Evolutionary conservation across 2,329 filamentous ascomycete species (phyloP).

Genomic region (Aspergillus fijiensis): DNA sequence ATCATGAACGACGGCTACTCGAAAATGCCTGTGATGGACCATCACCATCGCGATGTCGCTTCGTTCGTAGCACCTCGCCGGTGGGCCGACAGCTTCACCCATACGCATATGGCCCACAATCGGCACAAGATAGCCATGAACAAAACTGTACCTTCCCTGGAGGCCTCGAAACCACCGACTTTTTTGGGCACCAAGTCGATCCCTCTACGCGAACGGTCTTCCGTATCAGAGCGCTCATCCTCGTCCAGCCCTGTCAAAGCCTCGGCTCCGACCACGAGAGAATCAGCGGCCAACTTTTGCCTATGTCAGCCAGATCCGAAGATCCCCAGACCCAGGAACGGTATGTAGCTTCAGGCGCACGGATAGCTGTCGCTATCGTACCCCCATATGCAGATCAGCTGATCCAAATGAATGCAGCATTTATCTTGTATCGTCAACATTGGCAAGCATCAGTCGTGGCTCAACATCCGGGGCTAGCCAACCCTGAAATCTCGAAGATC

Average conservation of each 20-base stretch:
- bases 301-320: slow-evolving; percentile 70
- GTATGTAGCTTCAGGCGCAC: slow-evolving; percentile 47
- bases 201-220: slow-evolving; percentile 27
- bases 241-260: slow-evolving; percentile 39
- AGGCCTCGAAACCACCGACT: slow-evolving; percentile 17
- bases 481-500: slow-evolving; percentile 96
- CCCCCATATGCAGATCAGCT: background rate
- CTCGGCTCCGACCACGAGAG: slow-evolving; percentile 30
- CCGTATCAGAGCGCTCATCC: slow-evolving; percentile 24
- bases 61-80: slow-evolving; percentile 15
- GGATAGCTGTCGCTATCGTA: background rate
- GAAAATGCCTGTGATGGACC: slow-evolving; percentile 21
- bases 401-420: slow-evolving; percentile 65
- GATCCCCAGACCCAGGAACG: slow-evolving; percentile 69
- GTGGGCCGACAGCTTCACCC: slow-evolving; percentile 24
- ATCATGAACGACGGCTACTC: slow-evolving; percentile 40
- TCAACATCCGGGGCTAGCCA: slow-evolving; percentile 83
- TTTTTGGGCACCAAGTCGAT: slow-evolving; percentile 25
- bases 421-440: slow-evolving; percentile 95
- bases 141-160: slow-evolving; percentile 15
- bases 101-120: slow-evolving; percentile 31
- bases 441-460: slow-evolving; percentile 79
- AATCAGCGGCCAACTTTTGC: slow-evolving; percentile 57
- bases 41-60: slow-evolving; percentile 18
- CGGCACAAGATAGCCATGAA: slow-evolving; percentile 26